Base-by-base conservation (phyloP, 257 asterid genomes). In the Buddleja alternifolia region DNA sequence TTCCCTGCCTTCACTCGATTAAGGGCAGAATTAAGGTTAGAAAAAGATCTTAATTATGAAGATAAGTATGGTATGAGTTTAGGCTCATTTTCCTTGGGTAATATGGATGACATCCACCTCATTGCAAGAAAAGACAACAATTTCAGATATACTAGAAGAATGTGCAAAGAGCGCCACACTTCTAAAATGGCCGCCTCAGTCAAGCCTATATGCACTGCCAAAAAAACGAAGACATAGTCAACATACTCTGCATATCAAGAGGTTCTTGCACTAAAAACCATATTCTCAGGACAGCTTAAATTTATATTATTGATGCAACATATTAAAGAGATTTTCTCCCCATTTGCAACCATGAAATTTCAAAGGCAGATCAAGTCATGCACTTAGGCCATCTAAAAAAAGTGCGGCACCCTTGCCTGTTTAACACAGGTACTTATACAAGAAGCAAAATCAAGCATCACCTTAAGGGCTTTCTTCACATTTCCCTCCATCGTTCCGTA, bases 401-500 rank as follows among this genome's bases (percentile, higher is more conserved):
- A 2, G 39, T 4, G 44, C n/a, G 16, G 34, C 48, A 60, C 47
- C 8, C 37, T 19, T 16, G 16, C 11, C 45, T 19, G 19, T 19
- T 44, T 40, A 73, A 40, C 67, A 66, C 24, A 41, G 16, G 16
- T 23, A 45, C 62, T 25, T 25, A 16, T 15, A 60, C 70, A 51
- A 64, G 70, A 61, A 19, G 25, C 42, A 63, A 36, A 34, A 42
- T 44, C 41, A 23, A 56, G 72, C 47, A 44, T 47, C 82, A 90
- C 98, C 98, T 93, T 88, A 23, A 93, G 80, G 50, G 99, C 95
- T 84, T 84, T 90, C 82, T 87, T 87, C 79, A 90, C 96, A 81
- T 90, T 88, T 41, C 96, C 96, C 86, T 90, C 99, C 99, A 93
- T 93, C 0, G 99, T 90, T 63, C 97, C 99, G 75, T 72, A 93